phyloP scores from a whole-genome alignment of 1,284 basidiomycete species.

The Singerocomus inundabilis region DNA sequence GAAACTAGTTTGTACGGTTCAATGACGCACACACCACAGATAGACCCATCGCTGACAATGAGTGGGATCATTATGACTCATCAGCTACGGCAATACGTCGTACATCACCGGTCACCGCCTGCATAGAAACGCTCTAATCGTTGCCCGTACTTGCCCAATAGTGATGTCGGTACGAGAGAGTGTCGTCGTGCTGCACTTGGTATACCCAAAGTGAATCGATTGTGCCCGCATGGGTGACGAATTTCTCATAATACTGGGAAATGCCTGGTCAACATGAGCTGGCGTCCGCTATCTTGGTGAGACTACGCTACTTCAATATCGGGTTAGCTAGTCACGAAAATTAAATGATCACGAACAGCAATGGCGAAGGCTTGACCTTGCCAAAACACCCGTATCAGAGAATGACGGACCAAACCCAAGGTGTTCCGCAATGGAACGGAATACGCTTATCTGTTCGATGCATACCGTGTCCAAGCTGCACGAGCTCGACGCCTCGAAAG shows the following conservation, averaged over 20 bases:
- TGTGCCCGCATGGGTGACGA: no score
- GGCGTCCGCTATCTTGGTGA: no score
- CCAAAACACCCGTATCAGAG: background rate
- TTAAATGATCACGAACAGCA: background rate
- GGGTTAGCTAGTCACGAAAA: background rate
- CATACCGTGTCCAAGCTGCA: background rate
- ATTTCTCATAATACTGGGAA: no score
- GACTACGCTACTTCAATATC: background rate
- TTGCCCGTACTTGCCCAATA: background rate
- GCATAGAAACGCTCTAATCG: background rate
- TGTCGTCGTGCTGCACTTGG: no score
- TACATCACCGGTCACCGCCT: background rate
- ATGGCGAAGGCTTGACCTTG: background rate
- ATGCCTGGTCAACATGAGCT: no score
- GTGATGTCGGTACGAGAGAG: background rate
- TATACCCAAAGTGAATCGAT: no score
- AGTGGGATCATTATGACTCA: background rate
- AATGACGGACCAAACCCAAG: background rate
- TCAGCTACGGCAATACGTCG: background rate
- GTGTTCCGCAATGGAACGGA: background rate
- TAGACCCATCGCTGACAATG: background rate
- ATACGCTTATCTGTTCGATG: background rate
- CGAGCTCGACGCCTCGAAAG: background rate
- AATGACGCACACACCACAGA: background rate
- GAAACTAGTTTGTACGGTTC: background rate